Percentiles rank a stretch among this genome's conserved stretches.
These are phyloP conservation scores for Xylaria sp. DNA, from an alignment of 2,329 filamentous ascomycete species.

Conservation along the genomic window DNA sequence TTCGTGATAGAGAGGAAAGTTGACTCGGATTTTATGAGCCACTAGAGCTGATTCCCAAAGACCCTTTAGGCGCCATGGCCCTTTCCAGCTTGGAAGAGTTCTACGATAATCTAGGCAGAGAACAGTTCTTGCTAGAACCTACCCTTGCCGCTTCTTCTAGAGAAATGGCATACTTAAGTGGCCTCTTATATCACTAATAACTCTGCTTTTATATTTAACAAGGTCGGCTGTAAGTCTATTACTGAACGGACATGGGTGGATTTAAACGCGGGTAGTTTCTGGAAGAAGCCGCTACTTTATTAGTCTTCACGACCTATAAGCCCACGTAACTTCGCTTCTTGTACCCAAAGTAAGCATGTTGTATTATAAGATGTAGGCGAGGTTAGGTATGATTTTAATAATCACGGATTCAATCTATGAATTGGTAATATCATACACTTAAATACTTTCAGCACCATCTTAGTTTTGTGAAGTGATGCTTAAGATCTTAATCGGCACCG, in stretches of 20 bases:
- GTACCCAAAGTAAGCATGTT: too few species aligned
- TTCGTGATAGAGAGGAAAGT: not conserved
- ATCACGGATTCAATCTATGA: not conserved
- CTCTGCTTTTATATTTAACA: not conserved
- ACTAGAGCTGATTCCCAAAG: too few species aligned
- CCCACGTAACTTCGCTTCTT: too few species aligned
- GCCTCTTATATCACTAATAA: not conserved
- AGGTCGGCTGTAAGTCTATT: not conserved
- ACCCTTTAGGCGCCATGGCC: too few species aligned
- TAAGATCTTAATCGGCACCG: constrained; percentile 48
- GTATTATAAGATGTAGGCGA: too few species aligned
- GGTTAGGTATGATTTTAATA: not conserved
- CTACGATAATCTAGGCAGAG: not conserved
- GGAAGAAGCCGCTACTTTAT: too few species aligned
- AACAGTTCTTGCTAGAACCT: not conserved
- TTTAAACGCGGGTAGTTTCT: too few species aligned
- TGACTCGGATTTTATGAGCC: not conserved
- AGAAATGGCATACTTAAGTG: not conserved
- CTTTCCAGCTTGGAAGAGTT: not conserved
- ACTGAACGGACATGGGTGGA: too few species aligned
- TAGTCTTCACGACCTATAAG: too few species aligned
- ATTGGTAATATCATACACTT: not conserved
- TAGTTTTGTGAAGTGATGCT: constrained; percentile 37
- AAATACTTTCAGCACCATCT: not conserved
- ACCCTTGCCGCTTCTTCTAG: not conserved